A percentile compares a stretch with the other conserved stretches of the same genome.
These are phyloP conservation scores for Neltuma alba DNA, from an alignment of 306 rosid genomes.

Conservation along the genomic window DNA sequence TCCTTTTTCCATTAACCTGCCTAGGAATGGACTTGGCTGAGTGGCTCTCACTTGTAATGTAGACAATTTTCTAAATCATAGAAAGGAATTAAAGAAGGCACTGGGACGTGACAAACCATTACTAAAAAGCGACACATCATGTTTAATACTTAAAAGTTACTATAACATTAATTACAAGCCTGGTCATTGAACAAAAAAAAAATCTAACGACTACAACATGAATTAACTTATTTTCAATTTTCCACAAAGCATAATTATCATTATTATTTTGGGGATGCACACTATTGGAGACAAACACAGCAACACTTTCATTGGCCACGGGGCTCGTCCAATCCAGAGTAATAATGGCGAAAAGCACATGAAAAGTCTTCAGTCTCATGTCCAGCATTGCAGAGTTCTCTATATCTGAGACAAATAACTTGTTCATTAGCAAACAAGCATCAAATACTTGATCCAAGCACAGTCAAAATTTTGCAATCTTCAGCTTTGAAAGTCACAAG, in stretches of 20 bases:
- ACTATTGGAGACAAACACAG: not conserved
- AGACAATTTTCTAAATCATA: not conserved
- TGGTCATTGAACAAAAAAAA: not conserved
- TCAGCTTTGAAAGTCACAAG: not conserved
- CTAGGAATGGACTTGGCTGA: no score
- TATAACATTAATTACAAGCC: not conserved
- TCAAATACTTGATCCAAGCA: not conserved
- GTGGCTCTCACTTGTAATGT: not conserved
- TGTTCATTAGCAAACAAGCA: constrained; percentile 11
- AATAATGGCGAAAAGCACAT: constrained; percentile 75
- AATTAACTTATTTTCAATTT: not conserved
- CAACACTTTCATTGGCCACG: constrained; percentile 23
- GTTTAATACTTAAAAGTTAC: not conserved
- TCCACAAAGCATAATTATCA: no score
- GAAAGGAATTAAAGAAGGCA: not conserved
- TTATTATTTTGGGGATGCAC: not conserved
- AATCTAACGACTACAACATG: not conserved
- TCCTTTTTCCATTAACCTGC: no score
- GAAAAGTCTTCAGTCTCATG: constrained; percentile 77
- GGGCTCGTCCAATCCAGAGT: constrained; percentile 64
- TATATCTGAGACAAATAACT: constrained; percentile 52
- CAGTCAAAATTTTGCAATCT: not conserved
- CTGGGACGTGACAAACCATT: not conserved
- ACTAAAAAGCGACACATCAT: not conserved
- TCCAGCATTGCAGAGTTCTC: constrained; percentile 66